Evolutionary conservation across 768 basidiomycete genomes (phyloP).

Genomic region (Termitomyces heimii): DNA sequence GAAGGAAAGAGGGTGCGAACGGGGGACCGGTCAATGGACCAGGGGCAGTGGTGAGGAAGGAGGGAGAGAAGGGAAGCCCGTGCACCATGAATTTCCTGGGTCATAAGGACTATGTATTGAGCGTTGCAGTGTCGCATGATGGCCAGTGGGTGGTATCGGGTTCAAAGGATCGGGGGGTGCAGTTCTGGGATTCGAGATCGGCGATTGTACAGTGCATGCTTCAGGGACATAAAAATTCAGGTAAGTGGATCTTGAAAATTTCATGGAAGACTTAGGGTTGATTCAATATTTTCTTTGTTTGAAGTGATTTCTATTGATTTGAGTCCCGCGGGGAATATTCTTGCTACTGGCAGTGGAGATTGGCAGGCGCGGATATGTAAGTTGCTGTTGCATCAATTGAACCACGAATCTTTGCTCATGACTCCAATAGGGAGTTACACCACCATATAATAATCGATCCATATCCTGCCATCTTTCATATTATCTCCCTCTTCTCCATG

Average conservation of each 20-base stretch:
- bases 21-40: constrained; percentile 28
- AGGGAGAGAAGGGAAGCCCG: constrained; percentile 41
- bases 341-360: constrained; percentile 52
- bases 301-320: constrained; percentile 47
- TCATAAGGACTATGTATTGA: constrained; percentile 70
- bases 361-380: constrained; percentile 50
- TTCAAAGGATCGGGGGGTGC: constrained; percentile 90
- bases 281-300: not conserved
- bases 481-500: not conserved
- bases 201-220: constrained; percentile 87
- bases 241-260: constrained; percentile 24
- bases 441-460: constrained; percentile 7
- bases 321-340: constrained; percentile 36
- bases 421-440: constrained; percentile 13
- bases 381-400: constrained; percentile 13
- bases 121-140: constrained; percentile 81
- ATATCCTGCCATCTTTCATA: not conserved
- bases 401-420: not conserved
- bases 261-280: not conserved
- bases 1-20: constrained; percentile 43
- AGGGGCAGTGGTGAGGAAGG: constrained; percentile 31
- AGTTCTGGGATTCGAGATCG: constrained; percentile 83
- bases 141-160: constrained; percentile 94
- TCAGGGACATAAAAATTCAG: constrained; percentile 62
- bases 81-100: constrained; percentile 86